Base-by-base conservation (phyloP, 495 filamentous ascomycete genomes). In the Neurospora terricola region DNA sequence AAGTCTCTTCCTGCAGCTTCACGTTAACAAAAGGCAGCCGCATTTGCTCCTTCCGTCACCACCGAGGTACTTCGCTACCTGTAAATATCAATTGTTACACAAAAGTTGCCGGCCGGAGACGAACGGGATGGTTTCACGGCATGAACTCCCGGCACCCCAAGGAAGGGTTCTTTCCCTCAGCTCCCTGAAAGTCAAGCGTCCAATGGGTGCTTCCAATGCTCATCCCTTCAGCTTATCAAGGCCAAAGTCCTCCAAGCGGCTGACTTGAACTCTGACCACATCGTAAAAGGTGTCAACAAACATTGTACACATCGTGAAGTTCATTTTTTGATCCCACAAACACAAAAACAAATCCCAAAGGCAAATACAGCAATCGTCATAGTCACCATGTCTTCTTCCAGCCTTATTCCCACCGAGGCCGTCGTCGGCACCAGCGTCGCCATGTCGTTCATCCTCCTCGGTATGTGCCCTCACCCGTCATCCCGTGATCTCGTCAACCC, bases 381-480 rank as follows among this genome's bases (percentile, higher is more conserved):
- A 30, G 27, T 6, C 12, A 7, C 27, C 54, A 62, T 62, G 54
- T 62, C 54, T 14, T 62, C 54, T 4, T 34, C 54, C 54, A 18
- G 54, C 14, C 12, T 71, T 9, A 40, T 79, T 30, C 43, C 77
- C 30, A 38, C 78, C 12, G 76, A 81, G 38, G 75, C 78, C 37
- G 77, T 84, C 38, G 71, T 81, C 36, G 81, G 80, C 43, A 79
- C 79, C 10, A 81, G 79, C n/a, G 74, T 82, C 42, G 81, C 82
- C 30, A 82, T 78, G 72, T 84, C 82, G 16, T 83, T 84, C 79
- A 84, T 84, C 70, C 79, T 86, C 37, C 80, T 84, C 30, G 84
- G 84, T 83, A 72, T 71, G 76, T 76, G 18, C 39, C 34, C 2
- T 21, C 4, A 45, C 42, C 42, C 2, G 0, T 38, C 9, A 3